Evolutionary conservation across 768 basidiomycete species (phyloP), one percentile per base, ranked within the genome.

Genomic region (Suillus cothurnatus): DNA sequence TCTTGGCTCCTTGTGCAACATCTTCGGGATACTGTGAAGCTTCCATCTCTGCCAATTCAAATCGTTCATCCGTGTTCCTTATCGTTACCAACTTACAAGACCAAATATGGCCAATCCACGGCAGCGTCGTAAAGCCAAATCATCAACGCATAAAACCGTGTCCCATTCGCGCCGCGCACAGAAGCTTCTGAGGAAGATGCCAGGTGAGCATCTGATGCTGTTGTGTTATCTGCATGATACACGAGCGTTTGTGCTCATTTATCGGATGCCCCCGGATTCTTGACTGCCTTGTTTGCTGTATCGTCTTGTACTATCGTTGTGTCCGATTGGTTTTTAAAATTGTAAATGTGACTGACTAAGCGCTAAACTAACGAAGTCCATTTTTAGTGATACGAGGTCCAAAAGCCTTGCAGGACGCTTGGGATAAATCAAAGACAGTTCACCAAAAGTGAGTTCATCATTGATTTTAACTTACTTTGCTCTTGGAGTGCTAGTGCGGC

Each of bases 341-440:
- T 26, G 11, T 26, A 19, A 11, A 28, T 38, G 38, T 0, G 38
- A 57, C 7, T 17, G 56, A 38, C 9, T 41, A 26, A 31, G 57
- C n/a, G 19, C 31, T 6, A n/a, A n/a, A 21, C 53, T 55, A 11
- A 55, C 12, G 12, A 6, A 21, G 1, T n/a, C 45, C 12, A 52
- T 64, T 69, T 65, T 68, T 77, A 89, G 92, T 90, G 31, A 88
- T 97, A 66, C 85, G 88, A 62, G 95, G 92, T 6, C 94, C 95
- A 2, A 89, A 90, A 73, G 82, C 85, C 12, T 80, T 97, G 67
- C 92, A 91, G 73, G 88, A 91, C 53, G 88, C 88, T 63, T 98
- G 95, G 95, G 92, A 98, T 76, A 87, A 86, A 69, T 81, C 80
- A 60, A 93, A 93, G 79, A 98, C 95, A 14, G 89, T 96, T 21